These are phyloP conservation scores for Rhododendron henanense DNA, from an alignment of 148 eudicot genomes.

Conservation along the genomic window DNA sequence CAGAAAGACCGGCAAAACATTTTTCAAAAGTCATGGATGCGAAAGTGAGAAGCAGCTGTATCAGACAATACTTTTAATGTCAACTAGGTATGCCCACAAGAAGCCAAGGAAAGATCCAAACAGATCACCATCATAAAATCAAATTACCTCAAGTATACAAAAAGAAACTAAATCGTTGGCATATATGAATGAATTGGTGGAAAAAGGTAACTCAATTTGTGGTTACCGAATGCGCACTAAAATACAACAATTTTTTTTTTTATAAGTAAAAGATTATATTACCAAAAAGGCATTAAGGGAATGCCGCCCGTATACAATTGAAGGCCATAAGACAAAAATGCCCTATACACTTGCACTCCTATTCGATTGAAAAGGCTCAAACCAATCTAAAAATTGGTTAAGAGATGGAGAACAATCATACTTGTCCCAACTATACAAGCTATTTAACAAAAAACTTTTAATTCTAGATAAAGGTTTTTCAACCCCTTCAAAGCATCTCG, in stretches of 20 bases:
- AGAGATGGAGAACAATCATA: too few species aligned
- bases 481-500: too few species aligned
- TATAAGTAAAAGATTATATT: too few species aligned
- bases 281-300: too few species aligned
- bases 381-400: too few species aligned
- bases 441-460: too few species aligned
- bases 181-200: not conserved
- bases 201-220: not conserved
- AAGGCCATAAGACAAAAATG: too few species aligned
- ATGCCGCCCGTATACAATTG: too few species aligned
- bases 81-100: not conserved
- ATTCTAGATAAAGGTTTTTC: too few species aligned
- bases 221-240: not conserved
- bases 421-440: too few species aligned
- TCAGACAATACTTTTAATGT: not conserved
- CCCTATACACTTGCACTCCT: too few species aligned
- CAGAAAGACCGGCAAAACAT: constrained; percentile 8
- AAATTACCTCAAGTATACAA: not conserved
- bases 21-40: not conserved
- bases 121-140: not conserved
- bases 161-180: not conserved
- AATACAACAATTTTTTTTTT: not conserved
- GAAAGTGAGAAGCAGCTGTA: constrained; percentile 10
- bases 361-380: too few species aligned
- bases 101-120: not conserved